Evolutionary conservation across 2,329 filamentous ascomycete species (phyloP), one percentile per base, ranked within the genome.

Genomic region (Bertia moriformis): DNA sequence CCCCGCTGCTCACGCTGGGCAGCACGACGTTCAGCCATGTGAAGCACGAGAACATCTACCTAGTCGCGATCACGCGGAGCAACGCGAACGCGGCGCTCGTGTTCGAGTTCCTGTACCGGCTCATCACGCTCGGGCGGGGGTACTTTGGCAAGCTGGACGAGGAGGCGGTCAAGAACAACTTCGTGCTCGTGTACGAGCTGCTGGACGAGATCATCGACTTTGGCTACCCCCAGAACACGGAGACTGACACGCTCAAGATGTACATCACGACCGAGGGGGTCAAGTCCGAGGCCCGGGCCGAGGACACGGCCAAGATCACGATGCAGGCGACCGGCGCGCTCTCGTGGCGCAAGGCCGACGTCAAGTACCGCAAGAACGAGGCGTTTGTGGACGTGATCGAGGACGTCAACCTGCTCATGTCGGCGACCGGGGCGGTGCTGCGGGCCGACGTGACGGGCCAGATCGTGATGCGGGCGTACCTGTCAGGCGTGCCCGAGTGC

Each of bases 141-240:
- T 98, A 98, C 63, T 98, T 98, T 69, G 89, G 83, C 56, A 96
- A 96, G 62, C 94, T 98, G 55, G 91, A 98, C 55, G 91, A 98
- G 69, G 91, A 98, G 65, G 88, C 91, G 41, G 89, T 98, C 51
- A 98, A 98, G 79, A 96, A 94, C 65, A 98, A 98, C 67, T 98
- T 98, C 65, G 91, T 98, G 47, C 70, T 98, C 48, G 87, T 98
- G 27, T 98, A 98, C 61, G 91, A 98, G 69, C 72, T 98, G 41
- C 66, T 98, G 41, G 91, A 98, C 60, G 85, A 98, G 65, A 95
- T 98, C 54, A 78, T 98, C 57, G 91, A 98, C 62, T 98, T 96
- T 61, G 91, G 91, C 45, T 98, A 98, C 58, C 91, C 91, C 20
- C 91, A 98, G 59, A 96, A 96, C 59, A 98, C 91, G 45, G 91